Base-by-base conservation (phyloP, 345 rosid genomes). In the Melaleuca alternifolia region DNA sequence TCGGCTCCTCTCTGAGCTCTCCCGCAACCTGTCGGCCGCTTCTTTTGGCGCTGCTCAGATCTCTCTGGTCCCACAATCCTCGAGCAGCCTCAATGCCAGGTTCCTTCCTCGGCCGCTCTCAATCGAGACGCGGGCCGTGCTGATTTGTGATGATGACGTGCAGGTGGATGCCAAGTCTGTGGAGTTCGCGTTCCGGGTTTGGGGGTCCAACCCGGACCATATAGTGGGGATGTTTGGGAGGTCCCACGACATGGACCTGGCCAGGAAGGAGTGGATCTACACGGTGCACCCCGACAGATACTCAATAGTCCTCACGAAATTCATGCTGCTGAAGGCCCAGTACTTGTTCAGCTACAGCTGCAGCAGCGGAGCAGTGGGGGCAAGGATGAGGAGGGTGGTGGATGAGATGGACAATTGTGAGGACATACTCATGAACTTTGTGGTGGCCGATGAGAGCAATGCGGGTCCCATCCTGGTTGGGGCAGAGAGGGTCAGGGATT, bases 341-440 rank as follows among this genome's bases (percentile, higher is more conserved):
- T 88, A 85, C 57, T 87, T 88, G 75, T 85, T 61, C 82, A 61
- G 71, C 85, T 88, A 88, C 87, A 85, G 89, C 83, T 88, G 87
- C 21, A 75, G 51, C 41, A 50, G 86, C 3, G 88, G 86, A n/a
- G 83, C 46, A 14, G 26, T 26, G 6, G n/a, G 85, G 85, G 62
- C 0, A 50, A 83, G 23, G 56, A 83, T 85, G 89, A 82, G 89
- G 85, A 85, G 50, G 79, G 61, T 62, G 44, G 89, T 85, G 54
- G 87, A 88, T 7, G 65, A 88, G 85, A 85, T 81, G 85, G 53
- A 52, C 26, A 88, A 88, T 71, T 88, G 89, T n/a, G 87, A 88
- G 87, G 89, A 88, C 76, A 85, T 88, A 1, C 85, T 88, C 51
- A 88, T 88, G 89, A 88, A 88, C 28, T 85, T 88, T 9, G 85